These are phyloP conservation scores for Myxozyma vanderwaltii DNA, from an alignment of 805 yeast genomes.

Conservation along the genomic window DNA sequence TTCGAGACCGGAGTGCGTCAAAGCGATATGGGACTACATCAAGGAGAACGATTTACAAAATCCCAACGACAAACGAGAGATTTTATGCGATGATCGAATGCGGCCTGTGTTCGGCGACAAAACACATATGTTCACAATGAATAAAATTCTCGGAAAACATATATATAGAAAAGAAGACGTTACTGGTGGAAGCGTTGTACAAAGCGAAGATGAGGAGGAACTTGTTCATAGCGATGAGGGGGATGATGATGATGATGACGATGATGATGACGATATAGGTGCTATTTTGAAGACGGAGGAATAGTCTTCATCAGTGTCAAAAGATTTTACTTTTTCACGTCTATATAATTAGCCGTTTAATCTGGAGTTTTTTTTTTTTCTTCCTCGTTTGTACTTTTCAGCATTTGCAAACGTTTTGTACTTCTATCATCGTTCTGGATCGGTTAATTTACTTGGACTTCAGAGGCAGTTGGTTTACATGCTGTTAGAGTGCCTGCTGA, in stretches of 20 bases:
- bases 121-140: constrained; percentile 39
- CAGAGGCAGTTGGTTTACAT: too few species aligned
- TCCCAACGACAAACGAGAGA: constrained; percentile 64
- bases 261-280: constrained; percentile 1
- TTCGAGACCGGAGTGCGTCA: constrained; percentile 72
- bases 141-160: constrained; percentile 38
- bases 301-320: too few species aligned
- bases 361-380: too few species aligned
- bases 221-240: constrained; percentile 6
- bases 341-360: background rate
- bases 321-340: background rate
- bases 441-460: too few species aligned
- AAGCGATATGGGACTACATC: constrained; percentile 69
- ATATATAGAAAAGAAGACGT: constrained; percentile 35
- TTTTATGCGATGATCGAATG: constrained; percentile 63
- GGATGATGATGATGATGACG: background rate
- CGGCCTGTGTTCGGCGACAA: constrained; percentile 59
- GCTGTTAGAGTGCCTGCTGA: too few species aligned
- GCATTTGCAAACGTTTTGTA: too few species aligned
- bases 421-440: too few species aligned
- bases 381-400: too few species aligned
- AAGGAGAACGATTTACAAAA: constrained; percentile 64
- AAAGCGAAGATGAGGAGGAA: constrained; percentile 5
- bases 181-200: background rate
- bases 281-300: constrained; percentile 1